A percentile compares a stretch with the other conserved stretches of the same genome.
Evolutionary conservation across 1,284 basidiomycete genomes (phyloP).

Genomic region (Apiotrichum mycotoxinovorans): DNA sequence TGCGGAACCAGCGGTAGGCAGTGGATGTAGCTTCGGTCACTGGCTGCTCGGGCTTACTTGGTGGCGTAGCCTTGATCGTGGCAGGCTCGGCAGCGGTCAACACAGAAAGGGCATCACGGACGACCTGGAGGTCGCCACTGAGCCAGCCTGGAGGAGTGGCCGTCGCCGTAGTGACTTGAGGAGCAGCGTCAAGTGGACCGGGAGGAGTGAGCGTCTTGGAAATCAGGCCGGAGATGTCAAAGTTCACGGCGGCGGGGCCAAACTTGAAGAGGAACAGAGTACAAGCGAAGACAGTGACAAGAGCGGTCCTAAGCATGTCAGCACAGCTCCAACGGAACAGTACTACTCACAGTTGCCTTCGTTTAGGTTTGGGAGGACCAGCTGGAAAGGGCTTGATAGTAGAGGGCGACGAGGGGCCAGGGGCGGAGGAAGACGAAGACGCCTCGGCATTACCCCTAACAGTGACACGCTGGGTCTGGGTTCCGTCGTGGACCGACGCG

Average conservation of each 20-base stretch:
- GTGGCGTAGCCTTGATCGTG: neutral
- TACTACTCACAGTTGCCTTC: constrained; percentile 7
- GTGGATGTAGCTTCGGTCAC: neutral
- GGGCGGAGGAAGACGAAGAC: too few relatives aligned
- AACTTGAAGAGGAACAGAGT: constrained; percentile 5
- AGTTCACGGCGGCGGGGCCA: neutral
- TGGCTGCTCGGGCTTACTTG: neutral
- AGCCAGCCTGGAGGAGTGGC: neutral
- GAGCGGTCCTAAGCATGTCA: constrained; percentile 8
- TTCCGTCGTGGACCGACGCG: neutral
- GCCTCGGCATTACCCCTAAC: too few relatives aligned
- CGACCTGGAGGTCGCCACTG: constrained; percentile 5
- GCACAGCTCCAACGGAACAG: neutral
- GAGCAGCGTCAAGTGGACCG: neutral
- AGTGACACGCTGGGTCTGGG: neutral
- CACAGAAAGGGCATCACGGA: constrained; percentile 6
- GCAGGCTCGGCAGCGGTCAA: neutral
- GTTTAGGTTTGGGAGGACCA: constrained; percentile 3
- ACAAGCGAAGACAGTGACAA: constrained; percentile 1
- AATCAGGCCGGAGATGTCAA: neutral
- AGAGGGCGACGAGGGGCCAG: neutral
- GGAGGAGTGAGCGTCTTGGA: neutral
- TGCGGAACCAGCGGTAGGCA: constrained; percentile 3
- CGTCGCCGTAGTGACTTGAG: neutral
- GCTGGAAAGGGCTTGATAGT: constrained; percentile 6